Base-by-base conservation (phyloP, 2,329 filamentous ascomycete genomes). In the Ceratocystis variospora region DNA sequence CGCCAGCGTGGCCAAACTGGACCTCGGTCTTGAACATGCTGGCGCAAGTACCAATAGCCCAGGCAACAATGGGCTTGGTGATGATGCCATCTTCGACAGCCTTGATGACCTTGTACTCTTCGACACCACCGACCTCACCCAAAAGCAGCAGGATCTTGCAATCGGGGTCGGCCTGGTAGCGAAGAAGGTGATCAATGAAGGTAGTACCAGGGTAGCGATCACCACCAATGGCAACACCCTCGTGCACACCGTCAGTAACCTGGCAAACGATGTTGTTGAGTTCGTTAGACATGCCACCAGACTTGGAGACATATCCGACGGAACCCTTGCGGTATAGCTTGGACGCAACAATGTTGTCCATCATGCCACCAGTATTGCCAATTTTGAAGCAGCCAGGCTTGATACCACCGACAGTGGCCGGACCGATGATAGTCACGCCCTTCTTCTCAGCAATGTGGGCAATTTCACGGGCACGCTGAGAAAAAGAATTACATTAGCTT, bases 11-110 rank as follows among this genome's bases (percentile, higher is more conserved):
- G 74, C 94, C 94, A 80, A 99, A 99, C 79, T 99, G 94, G 59
- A 99, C 94, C 82, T 99, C 94, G 50, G 94, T 99, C 87, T 96
- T 97, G 83, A 99, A 96, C 91, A 99, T 94, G 84, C 90, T 93
- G 70, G 94, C 94, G 78, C 95, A 96, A 73, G 94, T 99, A 82
- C 94, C 94, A 74, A 99, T 99, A 72, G 94, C 94, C 94, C 94
- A 99, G 55, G 94, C 94, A 69, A 99, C 92, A 74, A 99, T 94
- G 73, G 94, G 94, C 87, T 99, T 99, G 77, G 88, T 99, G 77
- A 99, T 96, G 75, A 84, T 79, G 73, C 94, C 94, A 71, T 88
- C 83, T 86, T 97, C 94, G 72, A 99, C 90, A 69, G 94, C 94
- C 75, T 99, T 93, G 72, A 99, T 96, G 72, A 99, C 94, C 79